Conservation (phyloP, 1,139 yeast species). For the Chernovozyma aurita region DNA sequence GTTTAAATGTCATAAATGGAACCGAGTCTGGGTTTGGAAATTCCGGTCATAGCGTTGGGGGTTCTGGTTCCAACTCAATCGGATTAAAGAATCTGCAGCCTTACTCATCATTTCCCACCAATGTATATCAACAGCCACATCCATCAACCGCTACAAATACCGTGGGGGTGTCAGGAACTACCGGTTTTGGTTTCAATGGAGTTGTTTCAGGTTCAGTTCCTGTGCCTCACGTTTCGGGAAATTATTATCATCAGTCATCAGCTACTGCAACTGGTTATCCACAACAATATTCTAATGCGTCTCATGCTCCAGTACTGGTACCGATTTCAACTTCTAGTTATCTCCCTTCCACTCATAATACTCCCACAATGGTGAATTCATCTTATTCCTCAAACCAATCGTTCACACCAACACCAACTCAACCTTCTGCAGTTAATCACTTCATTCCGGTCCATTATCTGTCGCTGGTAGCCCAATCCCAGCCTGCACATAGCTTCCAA, state of each 20-base stretch:
- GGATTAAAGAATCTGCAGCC: background rate
- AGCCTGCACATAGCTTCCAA: constrained; percentile 2
- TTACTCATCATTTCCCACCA: background rate
- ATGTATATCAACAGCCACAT: background rate
- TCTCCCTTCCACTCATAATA: constrained; percentile 47
- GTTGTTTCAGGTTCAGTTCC: background rate
- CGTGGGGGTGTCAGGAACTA: no score
- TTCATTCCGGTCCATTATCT: constrained; percentile 3
- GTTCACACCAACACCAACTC: constrained; percentile 24
- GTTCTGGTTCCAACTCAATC: no score
- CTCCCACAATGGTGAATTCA: constrained; percentile 50
- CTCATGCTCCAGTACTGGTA: constrained; percentile 6
- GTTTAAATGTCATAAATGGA: background rate
- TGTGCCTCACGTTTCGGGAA: background rate
- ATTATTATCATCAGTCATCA: background rate
- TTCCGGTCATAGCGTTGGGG: no score
- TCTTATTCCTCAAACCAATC: constrained; percentile 44
- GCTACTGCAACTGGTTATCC: background rate
- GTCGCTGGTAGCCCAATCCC: background rate
- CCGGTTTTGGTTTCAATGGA: no score
- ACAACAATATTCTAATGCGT: background rate
- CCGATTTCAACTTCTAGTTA: constrained; percentile 19
- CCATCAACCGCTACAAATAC: no score
- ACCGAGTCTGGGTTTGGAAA: background rate
- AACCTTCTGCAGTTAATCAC: background rate